phyloP scores from a whole-genome alignment of 208 protist species.

The Crithidia mellificae region DNA sequence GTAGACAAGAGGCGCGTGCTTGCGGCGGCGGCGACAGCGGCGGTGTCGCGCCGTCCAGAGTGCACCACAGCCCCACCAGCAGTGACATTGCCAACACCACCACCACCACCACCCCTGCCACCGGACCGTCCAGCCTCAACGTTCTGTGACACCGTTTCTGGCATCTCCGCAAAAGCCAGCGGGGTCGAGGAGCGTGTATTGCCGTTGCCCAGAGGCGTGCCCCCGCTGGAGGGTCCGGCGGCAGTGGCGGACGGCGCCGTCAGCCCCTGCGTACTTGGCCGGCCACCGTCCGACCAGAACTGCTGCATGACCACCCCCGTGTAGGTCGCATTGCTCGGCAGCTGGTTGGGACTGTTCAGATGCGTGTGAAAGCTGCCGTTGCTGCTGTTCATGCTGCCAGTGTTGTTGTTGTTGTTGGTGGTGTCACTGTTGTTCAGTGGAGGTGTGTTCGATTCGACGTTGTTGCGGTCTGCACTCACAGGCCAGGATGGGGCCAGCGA shows the following conservation, averaged over 20 bases:
- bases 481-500: slow-evolving; percentile 6
- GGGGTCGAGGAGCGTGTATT: background rate
- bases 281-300: slow-evolving; percentile 7
- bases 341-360: no score
- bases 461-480: background rate
- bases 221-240: no score
- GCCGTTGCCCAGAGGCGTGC: no score
- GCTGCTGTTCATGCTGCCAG: no score
- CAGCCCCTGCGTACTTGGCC: background rate
- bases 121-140: no score
- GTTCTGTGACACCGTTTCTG: no score
- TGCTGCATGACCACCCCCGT: background rate
- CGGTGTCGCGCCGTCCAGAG: background rate
- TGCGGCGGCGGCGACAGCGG: background rate
- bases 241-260: background rate
- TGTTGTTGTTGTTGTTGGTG: background rate
- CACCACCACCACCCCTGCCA: no score
- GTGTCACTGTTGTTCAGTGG: background rate
- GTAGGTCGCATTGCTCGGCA: background rate
- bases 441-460: background rate
- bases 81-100: no score
- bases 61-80: no score
- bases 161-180: slow-evolving; percentile 7
- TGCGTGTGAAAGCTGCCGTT: no score
- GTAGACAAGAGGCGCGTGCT: background rate